phyloP scores from a whole-genome alignment of 228 moss, liverwort and hornwort species.

The Sphagnum magellanicum region DNA sequence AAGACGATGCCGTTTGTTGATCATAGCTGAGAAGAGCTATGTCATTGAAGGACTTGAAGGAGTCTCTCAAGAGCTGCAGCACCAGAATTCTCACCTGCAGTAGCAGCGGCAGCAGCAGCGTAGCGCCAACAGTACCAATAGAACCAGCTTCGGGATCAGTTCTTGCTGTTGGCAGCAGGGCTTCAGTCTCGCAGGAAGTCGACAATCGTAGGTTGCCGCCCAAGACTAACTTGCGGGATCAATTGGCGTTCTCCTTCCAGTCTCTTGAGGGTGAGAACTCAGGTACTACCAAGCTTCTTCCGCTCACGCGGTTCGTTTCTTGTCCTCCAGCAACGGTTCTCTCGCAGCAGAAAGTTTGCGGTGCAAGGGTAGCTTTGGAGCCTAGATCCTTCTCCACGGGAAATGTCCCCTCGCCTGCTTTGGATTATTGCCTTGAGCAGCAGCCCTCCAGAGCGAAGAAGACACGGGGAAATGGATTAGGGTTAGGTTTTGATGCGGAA shows the following conservation, averaged over 20 bases:
- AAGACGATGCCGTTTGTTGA: too few relatives aligned
- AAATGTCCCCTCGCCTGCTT: neutral
- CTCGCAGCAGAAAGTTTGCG: too few relatives aligned
- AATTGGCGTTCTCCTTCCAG: constrained; percentile 28
- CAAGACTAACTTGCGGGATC: constrained; percentile 54
- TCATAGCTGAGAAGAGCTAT: constrained; percentile 5
- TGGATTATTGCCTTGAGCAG: too few relatives aligned
- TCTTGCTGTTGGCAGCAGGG: neutral
- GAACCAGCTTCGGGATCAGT: too few relatives aligned
- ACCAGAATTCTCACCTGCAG: neutral
- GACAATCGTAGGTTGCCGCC: constrained; percentile 33
- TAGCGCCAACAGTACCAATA: constrained; percentile 3
- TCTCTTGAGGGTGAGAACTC: constrained; percentile 3
- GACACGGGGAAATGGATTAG: too few relatives aligned
- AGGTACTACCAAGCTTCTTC: too few relatives aligned
- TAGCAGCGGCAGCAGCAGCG: constrained; percentile 1
- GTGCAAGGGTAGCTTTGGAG: neutral
- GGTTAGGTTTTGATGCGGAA: too few relatives aligned
- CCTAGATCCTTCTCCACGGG: neutral
- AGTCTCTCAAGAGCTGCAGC: constrained; percentile 26
- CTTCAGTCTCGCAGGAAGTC: neutral
- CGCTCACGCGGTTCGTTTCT: too few relatives aligned
- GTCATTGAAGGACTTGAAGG: constrained; percentile 48
- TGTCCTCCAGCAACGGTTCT: too few relatives aligned
- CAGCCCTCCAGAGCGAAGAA: too few relatives aligned